phyloP scores from a whole-genome alignment of 805 yeast genomes.

The Candida ulmi region DNA sequence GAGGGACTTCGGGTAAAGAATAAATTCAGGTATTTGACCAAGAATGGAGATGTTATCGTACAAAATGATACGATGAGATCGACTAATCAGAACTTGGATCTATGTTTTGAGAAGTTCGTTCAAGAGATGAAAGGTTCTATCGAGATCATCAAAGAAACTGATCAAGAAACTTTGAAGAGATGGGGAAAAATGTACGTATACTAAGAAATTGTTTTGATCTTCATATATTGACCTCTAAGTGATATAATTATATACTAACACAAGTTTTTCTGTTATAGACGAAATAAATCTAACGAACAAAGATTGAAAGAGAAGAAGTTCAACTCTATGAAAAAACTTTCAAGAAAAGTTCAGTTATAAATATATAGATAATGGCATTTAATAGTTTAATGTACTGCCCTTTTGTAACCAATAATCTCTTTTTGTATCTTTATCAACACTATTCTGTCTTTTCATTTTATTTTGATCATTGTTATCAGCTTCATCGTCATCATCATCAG shows the following conservation, averaged over 20 bases:
- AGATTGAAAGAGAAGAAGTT: constrained; percentile 32
- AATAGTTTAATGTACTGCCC: constrained; percentile 17
- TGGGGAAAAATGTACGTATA: constrained; percentile 38
- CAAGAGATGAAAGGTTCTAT: constrained; percentile 43
- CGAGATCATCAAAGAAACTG: constrained; percentile 41
- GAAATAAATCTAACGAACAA: constrained; percentile 26
- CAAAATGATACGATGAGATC: constrained; percentile 57
- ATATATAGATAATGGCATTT: too few species aligned
- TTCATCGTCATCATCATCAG: constrained; percentile 21
- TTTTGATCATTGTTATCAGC: constrained; percentile 15
- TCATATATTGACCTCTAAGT: too few species aligned
- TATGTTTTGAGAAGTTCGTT: constrained; percentile 57
- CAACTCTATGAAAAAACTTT: constrained; percentile 32
- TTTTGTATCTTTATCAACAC: constrained; percentile 16
- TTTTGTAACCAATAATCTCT: constrained; percentile 36
- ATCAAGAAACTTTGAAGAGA: constrained; percentile 38
- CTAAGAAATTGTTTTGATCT: too few species aligned
- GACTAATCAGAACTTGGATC: constrained; percentile 48
- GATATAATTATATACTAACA: constrained; percentile 1
- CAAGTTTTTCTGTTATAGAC: not conserved
- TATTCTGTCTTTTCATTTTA: constrained; percentile 7
- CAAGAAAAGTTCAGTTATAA: constrained; percentile 19
- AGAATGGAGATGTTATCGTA: constrained; percentile 45
- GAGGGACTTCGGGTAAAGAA: constrained; percentile 1
- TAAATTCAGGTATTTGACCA: constrained; percentile 49